Evolutionary conservation across 805 yeast genomes (phyloP).

Genomic region (Brettanomyces anomalus): DNA sequence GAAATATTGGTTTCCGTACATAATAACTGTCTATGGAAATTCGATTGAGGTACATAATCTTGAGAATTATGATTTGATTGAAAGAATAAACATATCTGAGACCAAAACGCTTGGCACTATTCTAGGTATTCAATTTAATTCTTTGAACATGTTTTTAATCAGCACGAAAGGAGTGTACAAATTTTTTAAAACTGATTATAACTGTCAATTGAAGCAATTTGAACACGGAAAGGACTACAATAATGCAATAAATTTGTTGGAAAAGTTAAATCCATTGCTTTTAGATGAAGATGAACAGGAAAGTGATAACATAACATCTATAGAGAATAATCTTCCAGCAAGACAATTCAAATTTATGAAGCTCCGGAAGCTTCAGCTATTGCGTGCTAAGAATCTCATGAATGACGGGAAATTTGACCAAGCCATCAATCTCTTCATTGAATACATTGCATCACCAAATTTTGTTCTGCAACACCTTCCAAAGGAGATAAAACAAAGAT

Average conservation of each 20-base stretch:
- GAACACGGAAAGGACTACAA: conserved; percentile 22
- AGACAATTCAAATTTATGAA: conserved; percentile 24
- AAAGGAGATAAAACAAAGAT: conserved; percentile 3
- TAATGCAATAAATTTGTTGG: conserved; percentile 37
- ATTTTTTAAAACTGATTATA: conserved; percentile 21
- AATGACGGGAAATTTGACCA: conserved; percentile 23
- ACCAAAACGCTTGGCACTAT: conserved; percentile 4
- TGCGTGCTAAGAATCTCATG: conserved; percentile 26
- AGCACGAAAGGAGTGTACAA: conserved; percentile 20
- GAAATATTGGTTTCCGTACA: conserved; percentile 31
- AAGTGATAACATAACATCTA: not conserved
- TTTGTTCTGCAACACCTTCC: conserved; percentile 42
- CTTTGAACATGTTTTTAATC: conserved; percentile 22
- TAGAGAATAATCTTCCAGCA: conserved; percentile 13
- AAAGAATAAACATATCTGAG: conserved; percentile 12
- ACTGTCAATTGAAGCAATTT: conserved; percentile 26
- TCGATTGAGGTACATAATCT: conserved; percentile 31
- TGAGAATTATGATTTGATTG: conserved; percentile 27
- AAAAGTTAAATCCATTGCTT: conserved; percentile 22
- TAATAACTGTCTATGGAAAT: conserved; percentile 22
- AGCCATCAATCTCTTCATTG: conserved; percentile 38
- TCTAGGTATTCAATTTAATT: conserved; percentile 15
- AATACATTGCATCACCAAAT: conserved; percentile 53
- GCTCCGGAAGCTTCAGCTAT: conserved; percentile 36
- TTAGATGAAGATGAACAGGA: conserved; percentile 8